Percentiles rank a stretch among this genome's conserved stretches.
Evolutionary conservation across 768 basidiomycete species (phyloP).

Genomic region (Hysterangium stoloniferum): DNA sequence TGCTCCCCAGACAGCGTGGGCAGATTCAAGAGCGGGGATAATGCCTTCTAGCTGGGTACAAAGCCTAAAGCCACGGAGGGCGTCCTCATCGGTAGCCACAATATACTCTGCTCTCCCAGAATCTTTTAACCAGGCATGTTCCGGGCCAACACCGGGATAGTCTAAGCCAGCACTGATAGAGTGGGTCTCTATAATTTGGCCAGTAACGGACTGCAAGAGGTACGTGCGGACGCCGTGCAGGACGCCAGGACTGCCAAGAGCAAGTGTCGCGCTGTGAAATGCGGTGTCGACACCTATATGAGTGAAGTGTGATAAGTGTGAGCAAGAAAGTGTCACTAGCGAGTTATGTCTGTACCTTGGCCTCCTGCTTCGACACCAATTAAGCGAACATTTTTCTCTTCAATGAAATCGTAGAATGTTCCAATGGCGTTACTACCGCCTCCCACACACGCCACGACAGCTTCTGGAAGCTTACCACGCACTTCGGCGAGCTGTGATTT

Average conservation of each 20-base stretch:
- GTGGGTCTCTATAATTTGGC: conserved; percentile 96
- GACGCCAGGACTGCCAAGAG: conserved; percentile 87
- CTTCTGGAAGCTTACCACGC: conserved; percentile 85
- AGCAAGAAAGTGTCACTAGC: background rate
- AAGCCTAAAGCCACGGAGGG: conserved; percentile 85
- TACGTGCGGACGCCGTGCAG: conserved; percentile 96
- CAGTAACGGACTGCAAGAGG: conserved; percentile 78
- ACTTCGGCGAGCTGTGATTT: conserved; percentile 70
- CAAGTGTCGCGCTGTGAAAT: conserved; percentile 87
- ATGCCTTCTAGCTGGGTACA: conserved; percentile 93
- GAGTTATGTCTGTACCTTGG: conserved; percentile 51
- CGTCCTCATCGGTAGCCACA: conserved; percentile 89
- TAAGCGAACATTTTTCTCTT: conserved; percentile 75
- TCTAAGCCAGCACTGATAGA: conserved; percentile 95
- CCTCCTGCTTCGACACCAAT: conserved; percentile 97
- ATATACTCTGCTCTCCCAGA: conserved; percentile 90
- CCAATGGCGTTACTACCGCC: conserved; percentile 98
- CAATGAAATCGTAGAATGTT: conserved; percentile 94
- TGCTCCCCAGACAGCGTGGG: conserved; percentile 94
- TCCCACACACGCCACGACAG: conserved; percentile 93
- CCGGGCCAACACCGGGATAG: conserved; percentile 96
- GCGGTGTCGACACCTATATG: conserved; percentile 68
- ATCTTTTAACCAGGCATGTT: conserved; percentile 97
- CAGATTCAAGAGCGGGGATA: conserved; percentile 96
- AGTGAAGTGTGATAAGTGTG: background rate